Evolutionary conservation across 2,329 filamentous ascomycete genomes (phyloP), one percentile per base, ranked within the genome.

Genomic region (Metarhizium sp.): DNA sequence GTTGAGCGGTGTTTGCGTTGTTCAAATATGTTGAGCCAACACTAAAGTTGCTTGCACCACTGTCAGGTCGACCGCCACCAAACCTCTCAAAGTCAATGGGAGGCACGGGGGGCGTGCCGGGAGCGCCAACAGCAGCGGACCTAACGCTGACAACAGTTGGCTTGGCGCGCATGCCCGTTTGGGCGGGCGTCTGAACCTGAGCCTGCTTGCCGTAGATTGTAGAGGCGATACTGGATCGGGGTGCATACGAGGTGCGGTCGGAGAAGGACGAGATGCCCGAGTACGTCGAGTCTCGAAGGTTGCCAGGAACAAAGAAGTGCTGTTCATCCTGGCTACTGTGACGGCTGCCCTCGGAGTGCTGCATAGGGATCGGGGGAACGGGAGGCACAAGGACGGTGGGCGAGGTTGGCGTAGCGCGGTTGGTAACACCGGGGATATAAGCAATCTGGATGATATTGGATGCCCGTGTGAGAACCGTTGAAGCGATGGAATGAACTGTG

Each of bases 381-480:
- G 92, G 92, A n/a, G 92, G 91, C 4, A 95, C 88, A 52, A 92
- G 80, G 20, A 90, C 75, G 43, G 84, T 85, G 3, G 90, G 89
- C 0, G 90, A 92, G n/a, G 87, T 86, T 5, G 89, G 88, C 7
- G 86, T 85, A 13, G 92, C 91, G 62, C 92, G 84, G 73, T 96
- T 96, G 58, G 90, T 96, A 64, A 97, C 92, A 58, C 94, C 94
- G 14, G 94, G 94, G 61, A 99, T 97, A 71, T 97, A 99, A 55
- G 94, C 94, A 72, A 99, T 99, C 73, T 97, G 94, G 65, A 99
- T 99, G 68, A 99, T 92, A 75, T 99, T 99, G 66, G 94, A 97
- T 51, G 94, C 94, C 59, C 94, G 86, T 18, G 94, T 97, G 58
- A 96, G 81, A 57, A 97, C 91, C 30, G 92, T 97, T 10, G 92